Percentiles rank a stretch among this genome's conserved stretches.
These are phyloP conservation scores for Neurospora tetrasperma DNA, from an alignment of 495 filamentous ascomycete species.

Conservation along the genomic window DNA sequence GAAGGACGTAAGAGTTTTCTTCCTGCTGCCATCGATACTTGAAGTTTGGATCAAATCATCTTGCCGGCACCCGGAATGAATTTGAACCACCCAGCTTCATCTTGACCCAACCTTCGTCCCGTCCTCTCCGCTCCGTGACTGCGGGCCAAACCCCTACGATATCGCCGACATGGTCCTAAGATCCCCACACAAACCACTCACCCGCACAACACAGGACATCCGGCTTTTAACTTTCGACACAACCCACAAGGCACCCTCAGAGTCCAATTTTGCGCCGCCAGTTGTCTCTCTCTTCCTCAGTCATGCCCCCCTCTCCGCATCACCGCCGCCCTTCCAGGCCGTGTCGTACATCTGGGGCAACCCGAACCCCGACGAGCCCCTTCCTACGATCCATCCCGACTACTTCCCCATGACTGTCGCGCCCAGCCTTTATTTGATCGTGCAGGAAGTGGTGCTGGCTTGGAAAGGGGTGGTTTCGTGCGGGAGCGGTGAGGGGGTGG, in stretches of 20 bases:
- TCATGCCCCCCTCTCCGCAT: background rate
- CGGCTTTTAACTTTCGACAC: background rate
- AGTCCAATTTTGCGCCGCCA: background rate
- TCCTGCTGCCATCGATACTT: background rate
- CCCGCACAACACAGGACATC: background rate
- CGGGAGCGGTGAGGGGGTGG: background rate
- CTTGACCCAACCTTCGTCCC: background rate
- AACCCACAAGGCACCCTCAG: background rate
- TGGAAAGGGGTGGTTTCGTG: background rate
- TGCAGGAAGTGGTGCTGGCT: constrained; percentile 14
- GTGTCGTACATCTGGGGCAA: background rate
- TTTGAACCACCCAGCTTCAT: background rate
- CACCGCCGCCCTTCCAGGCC: background rate
- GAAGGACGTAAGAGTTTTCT: background rate
- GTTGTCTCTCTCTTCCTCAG: background rate
- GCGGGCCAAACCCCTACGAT: background rate
- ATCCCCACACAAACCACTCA: background rate
- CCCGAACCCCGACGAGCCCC: background rate
- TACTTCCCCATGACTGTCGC: background rate
- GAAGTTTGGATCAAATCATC: background rate
- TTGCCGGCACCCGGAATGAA: background rate
- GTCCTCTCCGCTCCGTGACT: background rate
- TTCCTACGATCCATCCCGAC: background rate
- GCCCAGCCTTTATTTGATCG: background rate
- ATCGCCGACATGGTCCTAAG: background rate